Conservation (phyloP, 225 moss, liverwort and hornwort species). For the Asterella californica region DNA sequence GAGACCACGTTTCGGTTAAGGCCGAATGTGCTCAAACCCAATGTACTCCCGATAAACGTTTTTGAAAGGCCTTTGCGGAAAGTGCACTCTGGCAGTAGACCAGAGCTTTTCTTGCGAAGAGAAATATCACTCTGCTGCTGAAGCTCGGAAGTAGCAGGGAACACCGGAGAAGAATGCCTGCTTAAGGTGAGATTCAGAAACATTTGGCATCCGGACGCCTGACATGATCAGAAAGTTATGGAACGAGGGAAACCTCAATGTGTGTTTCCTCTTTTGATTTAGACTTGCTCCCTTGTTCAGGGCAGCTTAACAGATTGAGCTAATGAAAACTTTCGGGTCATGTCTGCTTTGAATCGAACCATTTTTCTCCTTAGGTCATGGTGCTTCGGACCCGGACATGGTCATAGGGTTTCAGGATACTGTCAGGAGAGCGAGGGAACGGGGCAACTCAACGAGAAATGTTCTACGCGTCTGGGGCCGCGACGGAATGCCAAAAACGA, state of each 20-base stretch:
- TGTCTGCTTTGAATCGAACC: slow-evolving; percentile 19
- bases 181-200: slow-evolving; percentile 19
- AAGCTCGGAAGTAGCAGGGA: slow-evolving; percentile 18
- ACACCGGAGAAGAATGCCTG: slow-evolving; percentile 18
- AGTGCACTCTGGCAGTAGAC: slow-evolving; percentile 7
- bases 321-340: slow-evolving; percentile 10
- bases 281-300: slow-evolving; percentile 19
- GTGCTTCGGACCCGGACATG: slow-evolving; percentile 6
- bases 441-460: slow-evolving; percentile 11
- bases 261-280: slow-evolving; percentile 19
- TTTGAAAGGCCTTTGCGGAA: background rate
- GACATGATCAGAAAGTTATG: slow-evolving; percentile 3
- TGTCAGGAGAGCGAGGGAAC: slow-evolving; percentile 1
- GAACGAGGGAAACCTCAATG: slow-evolving; percentile 15
- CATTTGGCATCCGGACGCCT: slow-evolving; percentile 10
- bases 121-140: slow-evolving; percentile 10
- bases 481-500: slow-evolving; percentile 4
- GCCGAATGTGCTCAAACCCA: slow-evolving; percentile 13
- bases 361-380: slow-evolving; percentile 5
- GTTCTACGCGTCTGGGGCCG: background rate
- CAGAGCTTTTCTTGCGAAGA: slow-evolving; percentile 10
- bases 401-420: slow-evolving; percentile 8
- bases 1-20: slow-evolving; percentile 11
- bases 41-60: slow-evolving; percentile 4
- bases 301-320: slow-evolving; percentile 16